Evolutionary conservation across 2,329 filamentous ascomycete genomes (phyloP), one percentile per base, ranked within the genome.

Genomic region (Colletotrichum coccodes): DNA sequence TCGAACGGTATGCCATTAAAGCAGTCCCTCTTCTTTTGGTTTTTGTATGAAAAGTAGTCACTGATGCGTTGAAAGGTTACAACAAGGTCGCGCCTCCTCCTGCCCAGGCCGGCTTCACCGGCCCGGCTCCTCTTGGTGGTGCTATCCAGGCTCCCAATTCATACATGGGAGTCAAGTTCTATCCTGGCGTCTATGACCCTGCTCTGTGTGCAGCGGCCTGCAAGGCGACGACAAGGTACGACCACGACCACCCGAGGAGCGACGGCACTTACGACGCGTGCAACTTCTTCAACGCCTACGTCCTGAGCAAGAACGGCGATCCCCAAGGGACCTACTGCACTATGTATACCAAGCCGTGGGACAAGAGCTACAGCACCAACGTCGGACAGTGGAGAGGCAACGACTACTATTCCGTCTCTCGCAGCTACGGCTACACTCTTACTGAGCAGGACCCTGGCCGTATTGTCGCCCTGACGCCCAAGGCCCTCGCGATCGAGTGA

Each of bases 1-100:
- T 71, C 70, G 7, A 71, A 71, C 28, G 70, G 70, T 64, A 68
- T 32, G 60, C 6, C 12, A n/a, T n/a, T n/a, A n/a, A n/a, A n/a
- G n/a, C n/a, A n/a, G n/a, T n/a, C 9, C 7, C 3, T 36, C 32
- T 34, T 38, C 16, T 16, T 14, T 16, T 3, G 14, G 12, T 21
- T 21, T 4, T 6, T 4, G 12, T 3, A 14, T 18, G 4, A 5
- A 26, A 11, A 23, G 1, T n/a, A 2, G 47, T 60, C n/a, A 65
- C 14, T 23, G 3, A 6, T 11, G 11, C 3, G 11, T 8, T 6
- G 5, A 47, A 21, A 68, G 64, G 46, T 11, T 68, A 59, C 46
- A 40, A 7, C 46, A 68, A 68, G 47, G 1, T 5, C 9, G 46
- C 53, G 1, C 23, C 64, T 18, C 64, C 64, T 12, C 7, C 60